Conservation (phyloP, 2,329 filamentous ascomycete species). For the Botrytis medusae region DNA sequence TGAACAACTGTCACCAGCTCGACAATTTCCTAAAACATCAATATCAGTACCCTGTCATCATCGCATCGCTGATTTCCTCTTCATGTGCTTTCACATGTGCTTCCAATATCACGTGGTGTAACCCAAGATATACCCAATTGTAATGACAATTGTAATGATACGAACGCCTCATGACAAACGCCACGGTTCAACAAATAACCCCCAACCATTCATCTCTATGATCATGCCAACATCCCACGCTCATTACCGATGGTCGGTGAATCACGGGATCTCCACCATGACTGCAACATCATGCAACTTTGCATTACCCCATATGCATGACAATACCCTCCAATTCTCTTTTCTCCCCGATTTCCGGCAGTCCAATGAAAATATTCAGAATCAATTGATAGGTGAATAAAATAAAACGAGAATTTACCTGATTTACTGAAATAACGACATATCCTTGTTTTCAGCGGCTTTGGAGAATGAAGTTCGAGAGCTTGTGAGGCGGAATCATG, state of each 20-base stretch:
- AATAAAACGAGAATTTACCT: slow-evolving; percentile 31
- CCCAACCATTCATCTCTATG: slow-evolving; percentile 11
- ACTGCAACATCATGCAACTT: slow-evolving; percentile 36
- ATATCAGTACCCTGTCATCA: slow-evolving; percentile 31
- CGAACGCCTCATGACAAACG: slow-evolving; percentile 28
- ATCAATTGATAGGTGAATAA: slow-evolving; percentile 7
- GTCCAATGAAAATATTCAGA: slow-evolving; percentile 38
- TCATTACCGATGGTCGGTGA: slow-evolving; percentile 29
- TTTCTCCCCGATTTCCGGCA: slow-evolving; percentile 18
- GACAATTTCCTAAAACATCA: slow-evolving; percentile 46
- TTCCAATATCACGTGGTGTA: slow-evolving; percentile 35
- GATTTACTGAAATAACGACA: slow-evolving; percentile 38
- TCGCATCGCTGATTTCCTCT: slow-evolving; percentile 25
- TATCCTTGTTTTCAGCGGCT: slow-evolving; percentile 32
- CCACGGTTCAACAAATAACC: slow-evolving; percentile 18
- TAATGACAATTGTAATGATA: slow-evolving; percentile 21
- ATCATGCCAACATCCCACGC: slow-evolving; percentile 19
- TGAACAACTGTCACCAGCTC: slow-evolving; percentile 51
- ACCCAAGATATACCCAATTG: slow-evolving; percentile 21
- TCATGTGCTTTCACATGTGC: slow-evolving; percentile 23
- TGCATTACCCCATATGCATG: slow-evolving; percentile 29
- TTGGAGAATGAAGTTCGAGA: slow-evolving; percentile 18
- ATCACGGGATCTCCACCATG: slow-evolving; percentile 35
- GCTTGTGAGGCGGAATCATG: slow-evolving; percentile 33
- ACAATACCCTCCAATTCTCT: slow-evolving; percentile 20